Conservation (phyloP, 148 eudicot species). For the Selenicereus undatus region DNA sequence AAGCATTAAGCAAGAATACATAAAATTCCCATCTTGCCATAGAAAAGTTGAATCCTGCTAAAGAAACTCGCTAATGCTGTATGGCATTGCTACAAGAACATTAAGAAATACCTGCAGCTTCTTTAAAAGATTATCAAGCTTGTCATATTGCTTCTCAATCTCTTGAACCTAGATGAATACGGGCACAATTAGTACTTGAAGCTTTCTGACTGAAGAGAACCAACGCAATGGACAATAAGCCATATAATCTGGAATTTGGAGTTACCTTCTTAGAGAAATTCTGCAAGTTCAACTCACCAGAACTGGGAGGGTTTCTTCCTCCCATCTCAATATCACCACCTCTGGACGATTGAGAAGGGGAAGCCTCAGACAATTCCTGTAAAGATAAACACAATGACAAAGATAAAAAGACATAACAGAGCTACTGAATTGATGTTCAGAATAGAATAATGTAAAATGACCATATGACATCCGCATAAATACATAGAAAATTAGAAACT, state of each 20-base stretch:
- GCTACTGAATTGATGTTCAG: not conserved
- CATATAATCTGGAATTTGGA: not conserved
- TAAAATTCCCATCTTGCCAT: not conserved
- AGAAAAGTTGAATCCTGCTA: not conserved
- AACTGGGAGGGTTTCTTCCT: conserved; percentile 26
- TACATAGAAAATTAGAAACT: not conserved
- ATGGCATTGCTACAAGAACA: not conserved
- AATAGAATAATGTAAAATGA: not conserved
- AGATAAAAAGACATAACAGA: not conserved
- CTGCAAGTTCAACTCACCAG: conserved; percentile 79
- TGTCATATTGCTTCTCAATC: conserved; percentile 75
- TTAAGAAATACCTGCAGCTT: conserved; percentile 75
- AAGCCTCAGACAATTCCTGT: conserved; percentile 69
- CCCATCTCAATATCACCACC: conserved; percentile 81
- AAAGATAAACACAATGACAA: not conserved
- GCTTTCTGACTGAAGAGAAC: not conserved
- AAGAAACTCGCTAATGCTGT: not conserved
- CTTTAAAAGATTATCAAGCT: conserved; percentile 57
- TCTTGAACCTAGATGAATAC: conserved; percentile 64
- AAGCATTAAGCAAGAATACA: not conserved
- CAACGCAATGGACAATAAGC: not conserved
- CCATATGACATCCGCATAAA: not conserved
- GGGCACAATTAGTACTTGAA: not conserved
- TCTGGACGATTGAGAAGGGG: conserved; percentile 42
- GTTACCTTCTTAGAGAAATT: conserved; percentile 65